Base-by-base conservation (phyloP, 805 yeast genomes). In the Myxozyma udenii region DNA sequence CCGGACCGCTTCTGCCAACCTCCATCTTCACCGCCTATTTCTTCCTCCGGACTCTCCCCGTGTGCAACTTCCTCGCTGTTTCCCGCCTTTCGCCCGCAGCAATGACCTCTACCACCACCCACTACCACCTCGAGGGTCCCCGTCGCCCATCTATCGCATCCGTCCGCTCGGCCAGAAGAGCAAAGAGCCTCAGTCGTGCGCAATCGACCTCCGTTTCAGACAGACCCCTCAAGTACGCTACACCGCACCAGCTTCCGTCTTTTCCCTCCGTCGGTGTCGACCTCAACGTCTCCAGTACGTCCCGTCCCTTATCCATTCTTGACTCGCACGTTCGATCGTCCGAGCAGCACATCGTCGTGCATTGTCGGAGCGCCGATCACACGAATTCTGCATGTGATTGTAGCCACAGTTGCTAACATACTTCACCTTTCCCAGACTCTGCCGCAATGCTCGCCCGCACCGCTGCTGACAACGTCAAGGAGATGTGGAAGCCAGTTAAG, bases 201-300 rank as follows among this genome's bases (percentile, higher is more conserved):
- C 40, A 50, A 5, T 14, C 36, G 22, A 18, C 48, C n/a, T n/a
- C 48, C 11, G 23, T 21, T 19, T 23, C 50, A 2, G 28, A 19
- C 26, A 36, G 48, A 6, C 54, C 54, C 14, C 26, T 43, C 21
- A 39, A 41, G n/a, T 46, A 46, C 38, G 57, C 57, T 16, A 33
- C 42, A 35, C 51, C 51, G 18, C 35, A 23, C 19, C 53, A 53
- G 39, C 43, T 53, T 21, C 57, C 57, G n/a, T 41, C 48, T 19
- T 48, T 41, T 33, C 57, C 57, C n/a, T 11, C 35, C 14, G 54
- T 49, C 45, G 54, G 57, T n/a, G 39, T 53, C 25, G 47, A 49
- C 22, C 21, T 38, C 35, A n/a, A 30, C 23, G 46, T 28, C 7
- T 40, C 51, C 1, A 36, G 57, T 52, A 38, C 22, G 55, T 43